Conservation (phyloP, 1,284 basidiomycete genomes). For the Leccinum griseonigrum region DNA sequence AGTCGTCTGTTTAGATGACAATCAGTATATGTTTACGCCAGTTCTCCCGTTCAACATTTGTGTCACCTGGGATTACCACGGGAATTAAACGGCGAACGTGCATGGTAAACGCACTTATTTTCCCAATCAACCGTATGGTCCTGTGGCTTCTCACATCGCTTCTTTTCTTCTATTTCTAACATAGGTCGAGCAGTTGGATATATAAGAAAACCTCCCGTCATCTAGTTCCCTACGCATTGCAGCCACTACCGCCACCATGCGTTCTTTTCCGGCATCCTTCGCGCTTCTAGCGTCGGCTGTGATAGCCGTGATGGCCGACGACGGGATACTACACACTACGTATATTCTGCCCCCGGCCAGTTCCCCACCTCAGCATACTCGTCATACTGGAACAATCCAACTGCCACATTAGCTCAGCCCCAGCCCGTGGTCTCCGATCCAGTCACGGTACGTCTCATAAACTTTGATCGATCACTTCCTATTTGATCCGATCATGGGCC, state of each 20-base stretch:
- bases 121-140: constrained; percentile 3
- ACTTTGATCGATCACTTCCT: neutral
- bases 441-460: constrained; percentile 45
- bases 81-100: constrained; percentile 19
- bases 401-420: constrained; percentile 60
- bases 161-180: constrained; percentile 1
- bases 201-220: constrained; percentile 7
- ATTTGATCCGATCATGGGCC: constrained; percentile 1
- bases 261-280: constrained; percentile 9
- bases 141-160: neutral
- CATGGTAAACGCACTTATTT: constrained; percentile 1
- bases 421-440: constrained; percentile 70
- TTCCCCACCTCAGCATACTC: constrained; percentile 61
- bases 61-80: neutral
- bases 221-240: neutral
- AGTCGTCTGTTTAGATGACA: neutral
- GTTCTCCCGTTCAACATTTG: neutral
- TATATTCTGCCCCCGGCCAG: constrained; percentile 53
- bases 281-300: constrained; percentile 12
- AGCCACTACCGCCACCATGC: constrained; percentile 12
- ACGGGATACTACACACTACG: constrained; percentile 29
- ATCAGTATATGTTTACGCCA: neutral
- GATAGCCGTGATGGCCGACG: constrained; percentile 8
- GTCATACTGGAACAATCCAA: constrained; percentile 68
- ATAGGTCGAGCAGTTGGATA: constrained; percentile 3